Evolutionary conservation across 2,329 filamentous ascomycete species (phyloP).

Genomic region (Fusarium vanettenii): DNA sequence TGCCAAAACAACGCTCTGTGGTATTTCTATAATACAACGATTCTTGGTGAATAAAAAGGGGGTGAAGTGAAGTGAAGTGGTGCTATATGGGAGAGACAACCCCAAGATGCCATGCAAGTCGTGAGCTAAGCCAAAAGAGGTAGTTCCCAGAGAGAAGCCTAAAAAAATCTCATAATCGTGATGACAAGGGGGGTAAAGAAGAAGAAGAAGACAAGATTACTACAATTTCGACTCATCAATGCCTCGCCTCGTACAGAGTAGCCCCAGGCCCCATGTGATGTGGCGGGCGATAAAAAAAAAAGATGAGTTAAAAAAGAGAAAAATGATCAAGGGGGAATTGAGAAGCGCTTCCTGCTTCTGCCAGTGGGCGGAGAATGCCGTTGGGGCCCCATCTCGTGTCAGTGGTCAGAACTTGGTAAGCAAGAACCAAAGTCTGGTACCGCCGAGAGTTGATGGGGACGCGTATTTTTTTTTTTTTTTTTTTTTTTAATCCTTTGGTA

Average conservation of each 20-base stretch:
- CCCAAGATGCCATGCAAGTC: not conserved
- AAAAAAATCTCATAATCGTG: slow-evolving; percentile 7
- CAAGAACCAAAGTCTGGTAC: not conserved
- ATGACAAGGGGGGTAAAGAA: not conserved
- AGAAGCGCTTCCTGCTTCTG: not conserved
- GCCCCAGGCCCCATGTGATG: not conserved
- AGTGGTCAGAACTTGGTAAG: slow-evolving; percentile 5
- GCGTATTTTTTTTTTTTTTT: not conserved
- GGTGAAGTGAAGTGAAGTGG: not conserved
- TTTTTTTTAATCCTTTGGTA: not conserved
- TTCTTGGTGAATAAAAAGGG: slow-evolving; percentile 7
- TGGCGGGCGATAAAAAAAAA: not conserved
- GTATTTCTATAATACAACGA: slow-evolving; percentile 36
- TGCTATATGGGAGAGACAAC: not conserved
- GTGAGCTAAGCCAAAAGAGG: not conserved
- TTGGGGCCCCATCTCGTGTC: not conserved
- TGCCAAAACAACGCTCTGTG: slow-evolving; percentile 25
- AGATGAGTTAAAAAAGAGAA: not conserved
- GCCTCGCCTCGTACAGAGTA: not conserved
- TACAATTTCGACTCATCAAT: slow-evolving; percentile 7
- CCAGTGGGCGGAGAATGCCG: not conserved
- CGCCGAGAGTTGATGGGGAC: not conserved
- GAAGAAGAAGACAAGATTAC: not conserved
- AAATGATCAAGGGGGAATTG: not conserved
- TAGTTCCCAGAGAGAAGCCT: not conserved